Evolutionary conservation across 495 filamentous ascomycete species (phyloP), one percentile per base, ranked within the genome.

Genomic region (Penicillium fimorum): DNA sequence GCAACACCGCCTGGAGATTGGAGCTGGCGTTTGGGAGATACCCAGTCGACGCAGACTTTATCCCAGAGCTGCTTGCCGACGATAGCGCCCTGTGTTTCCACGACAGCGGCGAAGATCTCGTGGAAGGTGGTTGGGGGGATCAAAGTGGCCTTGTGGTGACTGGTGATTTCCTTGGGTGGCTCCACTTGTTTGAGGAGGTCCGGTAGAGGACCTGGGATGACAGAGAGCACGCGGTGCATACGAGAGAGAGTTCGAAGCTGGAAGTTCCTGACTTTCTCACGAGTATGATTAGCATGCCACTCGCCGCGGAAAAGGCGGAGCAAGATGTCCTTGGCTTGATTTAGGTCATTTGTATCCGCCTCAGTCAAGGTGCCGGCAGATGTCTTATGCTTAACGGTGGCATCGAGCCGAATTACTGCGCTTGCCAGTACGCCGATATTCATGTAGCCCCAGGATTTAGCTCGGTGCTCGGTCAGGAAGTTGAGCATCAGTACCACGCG

Each of bases 361-460:
- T 35, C 13, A 10, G 52, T 40, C 15, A 40, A 24, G 3, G 47
- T 50, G n/a, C 55, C 53, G 12, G 38, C 33, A 17, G 51, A 25
- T 15, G 22, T 35, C n/a, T 60, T 55, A 18, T 56, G 46, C 13
- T 60, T 30, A n/a, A 69, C 33, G 11, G 51, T 35, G 20, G 66
- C 63, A 20, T 79, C 69, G 10, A 75, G 58, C 30, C 65, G 64
- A 56, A 81, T 57, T 27, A 83, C 70, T 37, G 74, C 69, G 29
- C 67, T 69, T 41, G 73, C 76, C 5, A 82, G 61, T 1, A 71
- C 49, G 11, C 68, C 68, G 25, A 79, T 65, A 53, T 79, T 80
- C 56, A 67, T 72, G 46, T 78, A 73, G n/a, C 71, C 70, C 79
- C 79, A 82, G n/a, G 73, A 69, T 40, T 74, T 77, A 17, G 59